Conservation (phyloP, 2,329 filamentous ascomycete species). For the Albifimbria verrucaria region DNA sequence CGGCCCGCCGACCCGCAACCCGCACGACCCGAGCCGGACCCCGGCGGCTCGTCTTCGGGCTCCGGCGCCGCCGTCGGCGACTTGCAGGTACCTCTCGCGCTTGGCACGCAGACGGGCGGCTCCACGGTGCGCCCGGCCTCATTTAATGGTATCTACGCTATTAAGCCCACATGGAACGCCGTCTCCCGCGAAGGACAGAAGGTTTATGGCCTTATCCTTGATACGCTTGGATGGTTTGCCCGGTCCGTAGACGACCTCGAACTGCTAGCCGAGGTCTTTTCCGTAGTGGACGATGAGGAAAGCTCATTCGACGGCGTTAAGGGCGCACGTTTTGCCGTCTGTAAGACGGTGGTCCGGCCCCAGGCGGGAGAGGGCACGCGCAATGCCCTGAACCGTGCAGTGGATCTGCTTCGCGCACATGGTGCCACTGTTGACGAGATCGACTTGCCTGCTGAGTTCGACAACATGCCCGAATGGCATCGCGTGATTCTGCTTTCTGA, state of each 20-base stretch:
- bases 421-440: constrained; percentile 57
- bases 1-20: constrained; percentile 56
- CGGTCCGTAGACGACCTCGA: constrained; percentile 56
- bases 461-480: constrained; percentile 49
- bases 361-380: constrained; percentile 41
- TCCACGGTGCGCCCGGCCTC: constrained; percentile 62
- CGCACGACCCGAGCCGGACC: constrained; percentile 62
- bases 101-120: constrained; percentile 66
- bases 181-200: constrained; percentile 61
- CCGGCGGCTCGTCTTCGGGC: constrained; percentile 65
- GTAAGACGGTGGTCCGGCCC: constrained; percentile 51
- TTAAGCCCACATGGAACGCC: constrained; percentile 65
- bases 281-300: constrained; percentile 47
- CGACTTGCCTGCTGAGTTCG: constrained; percentile 46
- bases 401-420: constrained; percentile 33
- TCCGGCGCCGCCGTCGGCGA: constrained; percentile 65
- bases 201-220: constrained; percentile 55
- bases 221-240: constrained; percentile 61
- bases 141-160: constrained; percentile 61
- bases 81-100: constrained; percentile 55
- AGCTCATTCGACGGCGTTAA: constrained; percentile 30
- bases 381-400: constrained; percentile 38
- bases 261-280: constrained; percentile 51
- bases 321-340: constrained; percentile 51
- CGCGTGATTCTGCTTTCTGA: constrained; percentile 47